Evolutionary conservation across 768 basidiomycete species (phyloP).

Genomic region (Boletales sp.): DNA sequence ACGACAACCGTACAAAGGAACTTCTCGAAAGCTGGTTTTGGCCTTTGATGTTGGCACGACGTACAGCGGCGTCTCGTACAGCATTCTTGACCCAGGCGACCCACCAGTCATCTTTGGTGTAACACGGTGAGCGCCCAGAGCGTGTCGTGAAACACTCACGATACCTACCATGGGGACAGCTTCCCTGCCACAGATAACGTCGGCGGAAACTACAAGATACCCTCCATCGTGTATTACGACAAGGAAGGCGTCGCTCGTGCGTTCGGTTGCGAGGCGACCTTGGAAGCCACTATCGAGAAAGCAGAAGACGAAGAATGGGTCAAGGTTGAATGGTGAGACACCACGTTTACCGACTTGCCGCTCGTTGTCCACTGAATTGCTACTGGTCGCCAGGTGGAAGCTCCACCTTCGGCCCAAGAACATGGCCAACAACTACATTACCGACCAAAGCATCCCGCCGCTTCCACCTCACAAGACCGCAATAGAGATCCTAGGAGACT

Average conservation of each 20-base stretch:
- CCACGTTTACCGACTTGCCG: not conserved
- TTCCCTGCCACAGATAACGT: slow-evolving; percentile 45
- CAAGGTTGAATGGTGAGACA: slow-evolving; percentile 30
- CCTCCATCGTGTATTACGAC: slow-evolving; percentile 48
- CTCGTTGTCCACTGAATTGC: slow-evolving; percentile 5
- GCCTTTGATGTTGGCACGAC: slow-evolving; percentile 55
- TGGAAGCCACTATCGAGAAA: slow-evolving; percentile 34
- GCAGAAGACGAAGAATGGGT: slow-evolving; percentile 37
- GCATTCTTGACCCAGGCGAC: slow-evolving; percentile 30
- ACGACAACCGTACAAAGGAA: slow-evolving; percentile 39
- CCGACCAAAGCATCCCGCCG: slow-evolving; percentile 18
- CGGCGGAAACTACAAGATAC: slow-evolving; percentile 50
- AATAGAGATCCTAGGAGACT: slow-evolving; percentile 46
- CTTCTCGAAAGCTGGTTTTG: slow-evolving; percentile 40
- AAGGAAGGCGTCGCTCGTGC: slow-evolving; percentile 36
- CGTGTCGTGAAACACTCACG: not conserved
- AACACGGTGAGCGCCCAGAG: slow-evolving; percentile 16
- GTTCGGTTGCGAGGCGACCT: slow-evolving; percentile 43
- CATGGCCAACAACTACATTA: slow-evolving; percentile 19
- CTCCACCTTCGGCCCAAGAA: slow-evolving; percentile 32
- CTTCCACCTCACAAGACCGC: slow-evolving; percentile 43
- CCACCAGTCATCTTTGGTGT: slow-evolving; percentile 19
- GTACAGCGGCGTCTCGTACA: slow-evolving; percentile 47
- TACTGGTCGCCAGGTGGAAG: slow-evolving; percentile 28
- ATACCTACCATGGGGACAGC: slow-evolving; percentile 23